Percentiles rank a stretch among this genome's conserved stretches.
phyloP scores from a whole-genome alignment of 495 filamentous ascomycete genomes.

The Podospora comata region DNA sequence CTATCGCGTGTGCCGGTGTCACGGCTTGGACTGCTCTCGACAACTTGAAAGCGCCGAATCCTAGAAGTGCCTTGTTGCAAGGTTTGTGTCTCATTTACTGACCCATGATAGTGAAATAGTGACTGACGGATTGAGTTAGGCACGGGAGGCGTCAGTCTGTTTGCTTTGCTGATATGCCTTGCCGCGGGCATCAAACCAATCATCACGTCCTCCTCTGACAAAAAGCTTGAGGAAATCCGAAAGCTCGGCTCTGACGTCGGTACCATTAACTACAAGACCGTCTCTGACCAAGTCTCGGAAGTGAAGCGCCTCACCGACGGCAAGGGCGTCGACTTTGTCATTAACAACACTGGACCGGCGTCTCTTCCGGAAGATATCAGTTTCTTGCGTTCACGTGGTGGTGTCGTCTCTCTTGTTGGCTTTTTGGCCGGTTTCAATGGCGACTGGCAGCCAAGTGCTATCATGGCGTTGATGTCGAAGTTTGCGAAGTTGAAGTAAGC shows the following conservation, averaged over 20 bases:
- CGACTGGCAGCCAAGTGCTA: slow-evolving; percentile 17
- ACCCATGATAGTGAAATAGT: background rate
- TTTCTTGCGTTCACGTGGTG: slow-evolving; percentile 7
- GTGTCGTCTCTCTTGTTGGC: slow-evolving; percentile 21
- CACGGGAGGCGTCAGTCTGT: slow-evolving; percentile 28
- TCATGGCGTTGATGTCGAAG: slow-evolving; percentile 23
- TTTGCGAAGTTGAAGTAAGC: slow-evolving; percentile 13
- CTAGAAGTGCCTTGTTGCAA: slow-evolving; percentile 16
- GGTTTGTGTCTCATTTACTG: slow-evolving; percentile 15
- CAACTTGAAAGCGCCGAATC: slow-evolving; percentile 7
- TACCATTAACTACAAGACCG: slow-evolving; percentile 32
- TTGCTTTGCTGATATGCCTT: slow-evolving; percentile 23
- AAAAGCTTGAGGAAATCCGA: slow-evolving; percentile 20
- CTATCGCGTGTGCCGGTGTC: slow-evolving; percentile 22
- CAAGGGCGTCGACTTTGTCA: slow-evolving; percentile 34
- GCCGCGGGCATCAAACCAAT: slow-evolving; percentile 31
- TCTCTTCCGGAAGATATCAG: slow-evolving; percentile 21
- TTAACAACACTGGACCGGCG: slow-evolving; percentile 24
- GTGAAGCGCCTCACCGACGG: slow-evolving; percentile 31
- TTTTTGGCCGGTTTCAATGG: slow-evolving; percentile 17
- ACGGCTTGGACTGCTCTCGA: slow-evolving; percentile 24
- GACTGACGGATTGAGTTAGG: background rate
- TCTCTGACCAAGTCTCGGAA: slow-evolving; percentile 22
- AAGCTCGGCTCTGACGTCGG: background rate
- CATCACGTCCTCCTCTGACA: slow-evolving; percentile 42